Evolutionary conservation across 768 basidiomycete species (phyloP).

Genomic region (Leucosporidium yakuticum): DNA sequence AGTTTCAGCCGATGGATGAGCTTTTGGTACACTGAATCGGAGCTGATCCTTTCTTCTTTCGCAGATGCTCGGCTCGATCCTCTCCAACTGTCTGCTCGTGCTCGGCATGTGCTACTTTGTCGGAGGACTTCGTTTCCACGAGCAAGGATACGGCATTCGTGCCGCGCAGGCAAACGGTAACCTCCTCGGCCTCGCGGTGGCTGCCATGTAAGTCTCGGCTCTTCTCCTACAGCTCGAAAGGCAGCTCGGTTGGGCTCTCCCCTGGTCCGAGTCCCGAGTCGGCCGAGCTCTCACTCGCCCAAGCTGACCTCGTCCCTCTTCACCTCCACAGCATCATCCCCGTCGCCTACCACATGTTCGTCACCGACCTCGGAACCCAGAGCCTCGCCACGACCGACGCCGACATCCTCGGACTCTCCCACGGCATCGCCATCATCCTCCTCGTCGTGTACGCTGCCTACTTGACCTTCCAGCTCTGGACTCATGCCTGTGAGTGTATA

Average conservation of each 20-base stretch:
- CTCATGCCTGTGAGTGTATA: constrained; percentile 16
- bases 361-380: neutral
- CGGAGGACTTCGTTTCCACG: constrained; percentile 34
- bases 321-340: constrained; percentile 36
- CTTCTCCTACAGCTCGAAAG: too few species aligned
- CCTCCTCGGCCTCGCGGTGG: constrained; percentile 34
- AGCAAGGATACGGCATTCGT: constrained; percentile 35
- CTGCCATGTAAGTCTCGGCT: constrained; percentile 10
- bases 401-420: constrained; percentile 31
- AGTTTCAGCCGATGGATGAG: too few species aligned
- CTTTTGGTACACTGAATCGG: too few species aligned
- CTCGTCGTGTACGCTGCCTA: constrained; percentile 66
- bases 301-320: too few species aligned
- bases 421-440: constrained; percentile 57
- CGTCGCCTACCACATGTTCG: constrained; percentile 60
- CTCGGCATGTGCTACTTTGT: constrained; percentile 42
- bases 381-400: constrained; percentile 5
- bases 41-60: constrained; percentile 42
- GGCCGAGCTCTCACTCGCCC: neutral
- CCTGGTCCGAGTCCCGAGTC: neutral
- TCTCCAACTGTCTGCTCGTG: constrained; percentile 71
- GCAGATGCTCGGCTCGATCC: constrained; percentile 70
- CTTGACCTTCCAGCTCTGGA: constrained; percentile 47
- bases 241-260: neutral
- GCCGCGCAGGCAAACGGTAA: constrained; percentile 38